Conservation (phyloP, 2,329 filamentous ascomycete genomes). For the Leptographium lundbergii region DNA sequence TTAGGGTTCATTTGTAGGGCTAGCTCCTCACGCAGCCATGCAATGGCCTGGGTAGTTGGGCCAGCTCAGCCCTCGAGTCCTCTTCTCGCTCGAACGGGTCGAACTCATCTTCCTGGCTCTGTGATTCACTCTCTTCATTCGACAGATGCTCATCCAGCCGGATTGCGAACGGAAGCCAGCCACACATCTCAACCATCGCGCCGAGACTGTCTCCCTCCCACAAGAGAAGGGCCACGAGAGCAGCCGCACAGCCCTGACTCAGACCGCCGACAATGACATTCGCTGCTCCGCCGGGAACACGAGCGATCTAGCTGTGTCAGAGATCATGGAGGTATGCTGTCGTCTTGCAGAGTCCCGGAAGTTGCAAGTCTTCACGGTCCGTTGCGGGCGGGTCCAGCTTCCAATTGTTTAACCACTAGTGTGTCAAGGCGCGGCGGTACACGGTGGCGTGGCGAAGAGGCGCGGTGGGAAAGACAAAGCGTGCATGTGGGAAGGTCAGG, state of each 20-base stretch:
- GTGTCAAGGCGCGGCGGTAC: not conserved
- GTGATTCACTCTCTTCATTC: not conserved
- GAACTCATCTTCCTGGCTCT: not conserved
- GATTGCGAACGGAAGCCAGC: not conserved
- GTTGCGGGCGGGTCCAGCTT: not conserved
- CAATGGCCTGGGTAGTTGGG: not conserved
- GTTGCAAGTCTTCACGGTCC: not conserved
- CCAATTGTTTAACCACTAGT: not conserved
- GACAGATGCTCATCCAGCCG: not conserved
- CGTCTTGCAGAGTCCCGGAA: not conserved
- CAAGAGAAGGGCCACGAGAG: not conserved
- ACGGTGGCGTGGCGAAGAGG: not conserved
- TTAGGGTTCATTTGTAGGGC: not conserved
- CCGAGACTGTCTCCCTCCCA: not conserved
- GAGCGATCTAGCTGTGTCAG: not conserved
- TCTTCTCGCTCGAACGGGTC: not conserved
- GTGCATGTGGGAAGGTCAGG: not conserved
- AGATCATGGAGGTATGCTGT: not conserved
- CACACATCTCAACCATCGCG: not conserved
- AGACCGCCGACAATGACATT: not conserved
- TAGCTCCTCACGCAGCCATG: not conserved
- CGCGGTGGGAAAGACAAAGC: not conserved
- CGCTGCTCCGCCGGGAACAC: not conserved
- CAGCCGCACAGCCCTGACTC: not conserved
- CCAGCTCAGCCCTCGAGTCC: not conserved